Conservation (phyloP, 2,329 filamentous ascomycete genomes). For the Neopestalotiopsis rosae region DNA sequence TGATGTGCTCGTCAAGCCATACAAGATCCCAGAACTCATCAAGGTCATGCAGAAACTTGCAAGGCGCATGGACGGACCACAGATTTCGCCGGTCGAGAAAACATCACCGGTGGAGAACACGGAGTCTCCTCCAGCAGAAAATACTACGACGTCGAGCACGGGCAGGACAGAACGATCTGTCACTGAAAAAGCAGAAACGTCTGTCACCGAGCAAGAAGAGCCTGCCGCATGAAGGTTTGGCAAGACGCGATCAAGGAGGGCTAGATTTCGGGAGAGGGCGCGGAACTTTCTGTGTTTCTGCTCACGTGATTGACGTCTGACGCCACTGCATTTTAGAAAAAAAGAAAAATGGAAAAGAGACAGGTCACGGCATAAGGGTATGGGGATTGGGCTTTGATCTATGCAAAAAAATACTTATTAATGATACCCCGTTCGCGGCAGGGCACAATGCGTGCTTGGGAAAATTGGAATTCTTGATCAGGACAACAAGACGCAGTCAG, state of each 20-base stretch:
- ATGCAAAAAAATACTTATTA: conserved; percentile 6
- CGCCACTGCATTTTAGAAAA: neutral
- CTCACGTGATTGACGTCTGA: conserved; percentile 3
- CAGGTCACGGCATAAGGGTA: neutral
- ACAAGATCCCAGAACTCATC: conserved; percentile 63
- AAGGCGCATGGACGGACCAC: neutral
- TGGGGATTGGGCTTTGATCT: neutral
- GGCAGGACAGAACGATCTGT: neutral
- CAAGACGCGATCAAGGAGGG: conserved; percentile 11
- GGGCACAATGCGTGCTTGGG: conserved; percentile 4
- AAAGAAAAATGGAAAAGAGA: neutral
- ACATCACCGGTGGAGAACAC: neutral
- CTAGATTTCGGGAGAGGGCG: neutral
- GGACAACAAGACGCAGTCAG: neutral
- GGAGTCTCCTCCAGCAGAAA: neutral
- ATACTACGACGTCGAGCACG: neutral
- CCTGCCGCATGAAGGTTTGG: conserved; percentile 6
- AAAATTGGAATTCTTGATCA: neutral
- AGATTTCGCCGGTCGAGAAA: neutral
- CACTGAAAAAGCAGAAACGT: conserved; percentile 2
- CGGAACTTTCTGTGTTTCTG: conserved; percentile 5
- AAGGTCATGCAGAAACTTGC: conserved; percentile 16
- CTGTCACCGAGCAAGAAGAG: conserved; percentile 1
- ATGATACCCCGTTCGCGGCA: conserved; percentile 13
- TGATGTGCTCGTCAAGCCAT: conserved; percentile 75